Evolutionary conservation across 805 yeast genomes (phyloP).

Genomic region (Scheffersomyces lignosus): DNA sequence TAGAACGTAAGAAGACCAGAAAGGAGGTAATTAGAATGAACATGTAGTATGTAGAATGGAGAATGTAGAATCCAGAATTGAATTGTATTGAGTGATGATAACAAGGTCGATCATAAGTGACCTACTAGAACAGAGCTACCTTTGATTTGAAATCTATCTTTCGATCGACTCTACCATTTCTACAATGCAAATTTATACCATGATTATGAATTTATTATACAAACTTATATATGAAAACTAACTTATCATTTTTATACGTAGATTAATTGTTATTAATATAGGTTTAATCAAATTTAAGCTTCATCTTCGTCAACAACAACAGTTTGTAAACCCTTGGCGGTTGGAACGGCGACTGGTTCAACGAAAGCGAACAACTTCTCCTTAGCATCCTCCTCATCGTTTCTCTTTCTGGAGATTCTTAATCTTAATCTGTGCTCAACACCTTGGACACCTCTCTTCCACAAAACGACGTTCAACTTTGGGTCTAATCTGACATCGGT

Average conservation of each 20-base stretch:
- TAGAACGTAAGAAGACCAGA: too few relatives aligned
- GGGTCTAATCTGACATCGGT: conserved; percentile 99
- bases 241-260: too few relatives aligned
- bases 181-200: conserved; percentile 1
- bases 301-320: conserved; percentile 89
- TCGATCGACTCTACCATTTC: too few relatives aligned
- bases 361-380: conserved; percentile 97
- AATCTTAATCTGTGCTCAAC: conserved; percentile 97
- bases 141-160: too few relatives aligned
- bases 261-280: too few relatives aligned
- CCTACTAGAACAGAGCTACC: too few relatives aligned
- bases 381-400: conserved; percentile 99
- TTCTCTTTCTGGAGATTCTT: conserved; percentile 99
- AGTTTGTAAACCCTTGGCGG: conserved; percentile 97
- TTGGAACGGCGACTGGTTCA: conserved; percentile 93
- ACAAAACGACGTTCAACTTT: conserved; percentile 94
- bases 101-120: too few relatives aligned
- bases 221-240: conserved; percentile 10
- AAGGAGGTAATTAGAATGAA: too few relatives aligned
- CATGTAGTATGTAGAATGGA: too few relatives aligned
- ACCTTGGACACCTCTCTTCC: conserved; percentile 99
- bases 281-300: conserved; percentile 36
- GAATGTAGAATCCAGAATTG: too few relatives aligned
- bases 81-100: too few relatives aligned
- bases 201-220: conserved; percentile 10